Base-by-base conservation (phyloP, 371 early-diverging fungal genomes). In the Apophysomyces sp. region DNA sequence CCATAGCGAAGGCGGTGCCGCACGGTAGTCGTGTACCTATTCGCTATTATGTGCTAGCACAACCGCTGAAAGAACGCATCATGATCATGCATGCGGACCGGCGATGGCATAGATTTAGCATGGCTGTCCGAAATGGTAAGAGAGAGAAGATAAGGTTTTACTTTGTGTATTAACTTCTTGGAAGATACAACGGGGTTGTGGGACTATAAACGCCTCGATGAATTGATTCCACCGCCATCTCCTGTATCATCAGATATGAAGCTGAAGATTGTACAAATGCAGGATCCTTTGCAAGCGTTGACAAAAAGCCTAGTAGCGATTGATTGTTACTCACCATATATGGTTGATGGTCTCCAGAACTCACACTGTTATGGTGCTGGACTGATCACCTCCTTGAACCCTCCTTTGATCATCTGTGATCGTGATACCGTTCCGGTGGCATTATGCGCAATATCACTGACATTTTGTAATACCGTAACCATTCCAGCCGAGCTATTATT, bases 11-110 rank as follows among this genome's bases (percentile, higher is more conserved):
- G 13, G 61, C 55, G 0, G 73, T 97, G 26, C 87, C 87, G 11
- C 93, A 94, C 61, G 87, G 93, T 11, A 81, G 77, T n/a, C 83
- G 91, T 15, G 86, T 96, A 26, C 92, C 96, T 0, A 80, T 96
- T 41, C 83, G 88, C 12, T 94, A 84, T 73, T 94, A 91, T 60
- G 70, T 84, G 3, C 66, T 92, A 11, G 78, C 77, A 26, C 74
- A 80, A 30, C 79, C 86, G 8, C 86, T 91, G 73, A 67, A 87
- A 52, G 86, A 85, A 41, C 84, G 81, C 52, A 84, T 95, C 13
- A 84, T 84, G 72, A 82, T 95, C 37, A 83, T 94, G 60, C 86
- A 82, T 58, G 81, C 94, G 2, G 91, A 93, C 59, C 82, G 92
- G 52, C 91, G 91, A 65, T 97, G 96, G 96, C 85, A 89, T 61